Conservation (phyloP, 495 filamentous ascomycete species). For the Hypomontagnella submonticulosa region DNA sequence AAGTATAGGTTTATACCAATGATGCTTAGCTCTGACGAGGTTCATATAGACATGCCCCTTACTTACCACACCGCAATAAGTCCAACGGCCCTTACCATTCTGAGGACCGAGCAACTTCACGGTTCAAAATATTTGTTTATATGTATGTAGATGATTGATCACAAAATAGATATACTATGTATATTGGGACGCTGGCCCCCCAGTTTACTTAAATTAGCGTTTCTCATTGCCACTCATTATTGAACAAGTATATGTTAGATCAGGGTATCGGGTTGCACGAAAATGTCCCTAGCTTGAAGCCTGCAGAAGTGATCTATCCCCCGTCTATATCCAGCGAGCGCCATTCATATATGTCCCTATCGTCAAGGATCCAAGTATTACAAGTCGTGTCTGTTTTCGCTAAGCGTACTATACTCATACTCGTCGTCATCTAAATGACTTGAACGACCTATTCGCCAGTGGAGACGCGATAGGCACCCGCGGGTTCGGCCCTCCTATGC, state of each 20-base stretch:
- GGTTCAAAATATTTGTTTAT: neutral
- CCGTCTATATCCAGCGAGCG: slow-evolving; percentile 34
- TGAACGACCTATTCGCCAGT: slow-evolving; percentile 74
- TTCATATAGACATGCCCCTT: too few relatives aligned
- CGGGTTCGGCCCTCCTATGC: slow-evolving; percentile 41
- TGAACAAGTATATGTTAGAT: slow-evolving; percentile 31
- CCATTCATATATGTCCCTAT: slow-evolving; percentile 32
- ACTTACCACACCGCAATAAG: too few relatives aligned
- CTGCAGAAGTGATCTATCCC: slow-evolving; percentile 22
- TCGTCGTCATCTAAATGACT: slow-evolving; percentile 59
- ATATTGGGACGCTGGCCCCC: slow-evolving; percentile 5
- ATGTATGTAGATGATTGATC: slow-evolving; percentile 24
- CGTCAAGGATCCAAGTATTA: slow-evolving; percentile 18
- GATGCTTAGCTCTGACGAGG: too few relatives aligned
- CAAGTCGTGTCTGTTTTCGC: slow-evolving; percentile 5
- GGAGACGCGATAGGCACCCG: slow-evolving; percentile 64
- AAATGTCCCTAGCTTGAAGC: slow-evolving; percentile 20
- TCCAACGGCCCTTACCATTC: too few relatives aligned
- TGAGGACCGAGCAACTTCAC: too few relatives aligned
- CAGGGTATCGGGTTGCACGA: slow-evolving; percentile 41
- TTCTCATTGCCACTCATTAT: slow-evolving; percentile 38
- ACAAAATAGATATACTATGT: slow-evolving; percentile 20
- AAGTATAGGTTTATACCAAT: too few relatives aligned
- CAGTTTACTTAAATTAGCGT: slow-evolving; percentile 21
- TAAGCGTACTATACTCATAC: neutral